Base-by-base conservation (phyloP, 2,329 filamentous ascomycete species). In the Cordyceps cicadae region DNA sequence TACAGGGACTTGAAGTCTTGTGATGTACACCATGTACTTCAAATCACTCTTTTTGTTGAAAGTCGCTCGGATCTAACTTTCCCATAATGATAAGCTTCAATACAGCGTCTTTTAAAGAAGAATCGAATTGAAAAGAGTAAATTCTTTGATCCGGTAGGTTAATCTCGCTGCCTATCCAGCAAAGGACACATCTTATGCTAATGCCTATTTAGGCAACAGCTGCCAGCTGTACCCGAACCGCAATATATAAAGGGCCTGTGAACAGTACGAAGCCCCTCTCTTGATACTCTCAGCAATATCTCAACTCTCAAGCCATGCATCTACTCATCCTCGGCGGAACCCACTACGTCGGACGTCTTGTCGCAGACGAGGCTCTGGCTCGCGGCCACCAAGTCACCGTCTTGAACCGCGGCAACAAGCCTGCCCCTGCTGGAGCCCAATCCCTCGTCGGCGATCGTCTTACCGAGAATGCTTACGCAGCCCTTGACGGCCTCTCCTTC, bases 241-340 rank as follows among this genome's bases (percentile, higher is more conserved):
- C 15, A 4, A n/a, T 45, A 34, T 32, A 41, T 41, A 58, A 37
- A 58, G 5, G 21, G 2, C 14, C 7, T n/a, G 24, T 19, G 2
- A 26, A 3, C 12, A 14, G 14, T 12, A 6, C 2, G 4, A 34
- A 21, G 26, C 7, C 17, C 12, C 3, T 9, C 17, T 19, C n/a
- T 24, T 19, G 1, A 0, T 7, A 59, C 21, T 14, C n/a, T n/a
- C 7, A 19, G 5, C 14, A 8, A n/a, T 9, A 21, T 7, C 17
- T 7, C 15, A 17, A 34, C 1, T 45, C 24, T 9, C 6, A 51
- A 34, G 46, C 19, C 26, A 66, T 66, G 65, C 59, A 63, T 21
- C n/a, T 66, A 8, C 64, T 66, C 51, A 54, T 66, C 53, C 62
- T 66, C 9, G 65, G 64, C 17, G 65, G 63, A 50, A 66, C 65